A percentile compares a stretch with the other conserved stretches of the same genome.
These are phyloP conservation scores for Coprinopsis strossmayeri DNA, from an alignment of 768 basidiomycete species.

Conservation along the genomic window DNA sequence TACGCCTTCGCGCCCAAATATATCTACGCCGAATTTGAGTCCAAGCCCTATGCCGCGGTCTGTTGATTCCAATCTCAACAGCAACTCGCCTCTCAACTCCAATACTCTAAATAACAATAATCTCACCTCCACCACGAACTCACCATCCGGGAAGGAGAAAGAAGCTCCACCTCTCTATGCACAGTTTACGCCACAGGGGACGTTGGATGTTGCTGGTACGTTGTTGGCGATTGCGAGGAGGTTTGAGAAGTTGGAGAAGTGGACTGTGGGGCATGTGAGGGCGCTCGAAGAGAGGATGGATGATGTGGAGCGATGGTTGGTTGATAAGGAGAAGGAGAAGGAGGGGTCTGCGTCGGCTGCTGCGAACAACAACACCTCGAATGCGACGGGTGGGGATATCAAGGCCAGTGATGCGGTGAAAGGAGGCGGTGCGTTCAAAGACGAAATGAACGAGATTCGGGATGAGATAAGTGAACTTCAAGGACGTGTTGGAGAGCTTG, in stretches of 20 bases:
- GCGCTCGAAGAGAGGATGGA: conserved; percentile 89
- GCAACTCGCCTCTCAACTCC: too few species aligned
- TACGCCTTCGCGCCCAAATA: conserved; percentile 49
- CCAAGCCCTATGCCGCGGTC: conserved; percentile 57
- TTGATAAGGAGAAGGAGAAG: conserved; percentile 74
- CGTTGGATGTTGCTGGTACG: conserved; percentile 69
- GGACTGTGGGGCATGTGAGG: conserved; percentile 84
- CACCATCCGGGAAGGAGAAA: conserved; percentile 47
- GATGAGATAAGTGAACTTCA: conserved; percentile 70
- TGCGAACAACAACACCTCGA: conserved; percentile 11
- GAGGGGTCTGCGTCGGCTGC: too few species aligned
- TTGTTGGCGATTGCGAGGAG: conserved; percentile 69
- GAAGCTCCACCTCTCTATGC: conserved; percentile 71
- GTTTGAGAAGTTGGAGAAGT: conserved; percentile 86
- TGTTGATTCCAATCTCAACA: too few species aligned
- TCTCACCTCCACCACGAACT: conserved; percentile 30
- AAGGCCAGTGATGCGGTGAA: neutral
- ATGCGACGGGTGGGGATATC: too few species aligned
- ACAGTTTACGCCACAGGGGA: conserved; percentile 65
- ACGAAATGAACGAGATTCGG: conserved; percentile 47
- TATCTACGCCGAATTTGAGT: conserved; percentile 48
- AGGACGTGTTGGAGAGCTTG: conserved; percentile 67
- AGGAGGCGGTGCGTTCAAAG: conserved; percentile 22
- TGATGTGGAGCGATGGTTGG: conserved; percentile 86
- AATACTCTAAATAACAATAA: too few species aligned